Evolutionary conservation across 148 eudicot genomes (phyloP), one percentile per base, ranked within the genome.

Genomic region (Silene conica): DNA sequence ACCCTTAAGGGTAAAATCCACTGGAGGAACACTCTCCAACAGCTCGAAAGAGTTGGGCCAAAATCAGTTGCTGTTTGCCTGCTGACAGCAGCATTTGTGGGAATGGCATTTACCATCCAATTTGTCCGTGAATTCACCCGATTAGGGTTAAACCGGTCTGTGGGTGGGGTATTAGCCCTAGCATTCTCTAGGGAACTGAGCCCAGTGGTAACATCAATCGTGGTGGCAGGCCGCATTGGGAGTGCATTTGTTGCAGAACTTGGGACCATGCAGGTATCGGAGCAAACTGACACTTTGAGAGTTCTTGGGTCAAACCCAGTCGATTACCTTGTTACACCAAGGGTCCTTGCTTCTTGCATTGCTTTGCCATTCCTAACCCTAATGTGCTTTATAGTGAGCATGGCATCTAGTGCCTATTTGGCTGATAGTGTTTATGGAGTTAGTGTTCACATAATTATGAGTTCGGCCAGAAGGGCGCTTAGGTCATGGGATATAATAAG

Each of bases 101-200:
- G 98, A 74, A 94, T 94, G 97, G 98, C 98, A 69, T 94, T 94
- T 80, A 90, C 97, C 12, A 94, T 94, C 82, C 97, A 94, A 70
- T 94, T 94, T 56, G 98, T 94, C 7, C 75, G 98, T 69, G 98
- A 94, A 71, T 94, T 94, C 82, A 94, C 98, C 59, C 79, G 97
- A 59, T 74, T 94, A 78, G 98, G 98, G 38, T 76, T 94, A 38
- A 94, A 88, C 77, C 80, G 98, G 72, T 87, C 96, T 0, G 83
- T 94, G 18, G 98, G 98, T 12, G 97, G 98, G 28, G 98, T 94
- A 12, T 77, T 94, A 79, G 98, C 97, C 20, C 91, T 94, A 25
- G 93, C 98, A 63, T 94, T 94, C 72, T 78, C 97, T 16, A 78
- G 98, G 77, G 98, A 94, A 74, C 80, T 94, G 62, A 94, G 98